Conservation (phyloP, 306 rosid genomes). For the Prunus mira region DNA sequence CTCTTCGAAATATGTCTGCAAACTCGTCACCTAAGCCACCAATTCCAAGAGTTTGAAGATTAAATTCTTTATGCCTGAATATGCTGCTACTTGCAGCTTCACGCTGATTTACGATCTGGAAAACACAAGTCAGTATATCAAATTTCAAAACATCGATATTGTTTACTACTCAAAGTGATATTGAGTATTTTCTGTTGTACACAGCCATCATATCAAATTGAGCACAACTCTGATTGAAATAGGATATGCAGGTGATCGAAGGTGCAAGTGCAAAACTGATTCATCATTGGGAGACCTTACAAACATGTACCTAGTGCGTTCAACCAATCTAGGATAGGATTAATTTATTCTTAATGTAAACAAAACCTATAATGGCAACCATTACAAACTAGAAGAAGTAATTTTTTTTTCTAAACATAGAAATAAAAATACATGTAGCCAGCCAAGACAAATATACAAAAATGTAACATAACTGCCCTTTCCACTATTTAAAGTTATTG, state of each 20-base stretch:
- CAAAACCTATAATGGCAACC: not conserved
- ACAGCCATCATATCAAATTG: slow-evolving; percentile 21
- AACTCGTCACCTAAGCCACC: slow-evolving; percentile 95
- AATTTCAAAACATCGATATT: not conserved
- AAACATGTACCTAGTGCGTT: not conserved
- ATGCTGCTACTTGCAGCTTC: slow-evolving; percentile 86
- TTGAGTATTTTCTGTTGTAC: slow-evolving; percentile 6
- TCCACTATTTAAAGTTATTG: not conserved
- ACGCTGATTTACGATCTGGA: slow-evolving; percentile 88
- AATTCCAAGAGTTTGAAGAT: slow-evolving; percentile 88
- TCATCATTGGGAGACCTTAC: not conserved
- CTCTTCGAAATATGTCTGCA: slow-evolving; percentile 97
- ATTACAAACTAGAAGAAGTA: slow-evolving; percentile 10
- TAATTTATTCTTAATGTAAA: not conserved
- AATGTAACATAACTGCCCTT: not conserved
- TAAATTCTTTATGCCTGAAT: slow-evolving; percentile 90
- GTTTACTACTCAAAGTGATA: not conserved
- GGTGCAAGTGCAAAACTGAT: not conserved
- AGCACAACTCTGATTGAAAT: slow-evolving; percentile 1
- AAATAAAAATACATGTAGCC: not conserved
- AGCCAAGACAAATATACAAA: not conserved
- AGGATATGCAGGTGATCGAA: not conserved
- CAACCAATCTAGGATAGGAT: not conserved
- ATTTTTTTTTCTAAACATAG: not conserved
- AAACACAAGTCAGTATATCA: slow-evolving; percentile 19